Percentiles rank a stretch among this genome's conserved stretches.
Evolutionary conservation across 177 flowering plant species (phyloP).

Genomic region (Tripterygium wilfordii): DNA sequence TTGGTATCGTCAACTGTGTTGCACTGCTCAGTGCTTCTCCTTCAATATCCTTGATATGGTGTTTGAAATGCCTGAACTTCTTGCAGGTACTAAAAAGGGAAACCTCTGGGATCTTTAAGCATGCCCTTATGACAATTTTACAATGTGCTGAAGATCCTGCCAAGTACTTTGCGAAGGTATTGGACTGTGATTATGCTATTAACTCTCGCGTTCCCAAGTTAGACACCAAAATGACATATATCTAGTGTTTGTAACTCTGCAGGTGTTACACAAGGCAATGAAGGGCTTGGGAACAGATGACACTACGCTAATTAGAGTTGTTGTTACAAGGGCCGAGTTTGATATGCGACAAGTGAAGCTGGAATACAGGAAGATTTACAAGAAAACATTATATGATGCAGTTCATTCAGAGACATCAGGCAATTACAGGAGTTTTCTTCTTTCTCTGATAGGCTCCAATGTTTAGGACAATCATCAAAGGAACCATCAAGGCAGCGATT

Average conservation of each 20-base stretch:
- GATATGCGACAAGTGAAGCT: constrained; percentile 61
- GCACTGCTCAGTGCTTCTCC: not conserved
- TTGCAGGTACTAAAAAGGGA: constrained; percentile 48
- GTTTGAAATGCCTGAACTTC: not conserved
- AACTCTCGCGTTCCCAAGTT: not conserved
- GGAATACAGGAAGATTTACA: constrained; percentile 45
- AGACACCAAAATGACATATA: not conserved
- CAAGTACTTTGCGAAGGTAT: constrained; percentile 50
- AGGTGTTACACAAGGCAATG: constrained; percentile 57
- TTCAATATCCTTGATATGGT: not conserved
- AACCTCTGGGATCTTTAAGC: constrained; percentile 47
- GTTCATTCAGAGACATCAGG: constrained; percentile 60
- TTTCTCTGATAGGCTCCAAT: constrained; percentile 44
- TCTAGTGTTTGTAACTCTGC: constrained; percentile 2
- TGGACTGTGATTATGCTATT: not conserved
- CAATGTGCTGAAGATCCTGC: constrained; percentile 49
- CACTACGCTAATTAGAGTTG: constrained; percentile 36
- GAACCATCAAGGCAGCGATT: too few species aligned
- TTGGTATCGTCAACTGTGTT: not conserved
- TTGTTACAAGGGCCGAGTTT: constrained; percentile 60
- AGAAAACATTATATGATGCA: constrained; percentile 40
- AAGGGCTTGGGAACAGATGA: constrained; percentile 66
- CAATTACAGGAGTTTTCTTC: constrained; percentile 49
- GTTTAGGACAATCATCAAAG: constrained; percentile 5
- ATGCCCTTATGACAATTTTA: constrained; percentile 43